phyloP scores from a whole-genome alignment of 1,139 yeast species.

The Yamadazyma atlantica region DNA sequence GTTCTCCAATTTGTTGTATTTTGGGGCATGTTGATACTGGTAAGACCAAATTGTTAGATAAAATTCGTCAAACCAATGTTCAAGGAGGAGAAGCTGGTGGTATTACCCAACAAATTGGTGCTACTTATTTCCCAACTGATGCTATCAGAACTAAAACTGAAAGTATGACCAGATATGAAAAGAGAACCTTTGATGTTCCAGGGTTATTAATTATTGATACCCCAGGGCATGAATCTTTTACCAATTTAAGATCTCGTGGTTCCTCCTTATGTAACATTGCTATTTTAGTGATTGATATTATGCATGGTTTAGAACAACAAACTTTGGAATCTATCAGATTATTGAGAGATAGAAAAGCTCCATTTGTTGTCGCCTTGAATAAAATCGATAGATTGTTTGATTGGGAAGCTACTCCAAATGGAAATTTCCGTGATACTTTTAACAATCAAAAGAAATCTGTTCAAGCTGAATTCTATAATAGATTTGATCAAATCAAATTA shows the following conservation, averaged over 20 bases:
- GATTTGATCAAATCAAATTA: slow-evolving; percentile 81
- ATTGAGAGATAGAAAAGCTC: slow-evolving; percentile 95
- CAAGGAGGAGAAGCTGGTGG: slow-evolving; percentile 99
- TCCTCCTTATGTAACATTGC: slow-evolving; percentile 99
- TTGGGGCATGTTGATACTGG: slow-evolving; percentile 99
- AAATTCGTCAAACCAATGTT: slow-evolving; percentile 96
- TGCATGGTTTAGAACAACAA: slow-evolving; percentile 99
- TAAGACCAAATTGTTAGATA: slow-evolving; percentile 93
- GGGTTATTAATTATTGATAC: slow-evolving; percentile 96
- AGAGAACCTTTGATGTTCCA: slow-evolving; percentile 88
- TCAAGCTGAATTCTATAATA: slow-evolving; percentile 86
- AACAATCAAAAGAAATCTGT: slow-evolving; percentile 80
- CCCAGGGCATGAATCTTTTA: slow-evolving; percentile 99
- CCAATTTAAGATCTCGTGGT: slow-evolving; percentile 97
- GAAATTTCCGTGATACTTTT: slow-evolving; percentile 93
- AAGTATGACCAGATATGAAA: slow-evolving; percentile 85
- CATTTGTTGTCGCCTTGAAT: slow-evolving; percentile 94
- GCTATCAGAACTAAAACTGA: slow-evolving; percentile 89
- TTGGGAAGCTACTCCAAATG: slow-evolving; percentile 89
- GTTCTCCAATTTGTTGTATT: slow-evolving; percentile 99
- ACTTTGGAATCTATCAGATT: slow-evolving; percentile 91
- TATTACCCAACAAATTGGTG: slow-evolving; percentile 99
- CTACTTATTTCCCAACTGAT: slow-evolving; percentile 97
- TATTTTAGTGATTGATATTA: slow-evolving; percentile 93
- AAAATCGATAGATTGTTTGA: slow-evolving; percentile 96